phyloP scores from a whole-genome alignment of 2,329 filamentous ascomycete species.

The Fusarium veterinarium region DNA sequence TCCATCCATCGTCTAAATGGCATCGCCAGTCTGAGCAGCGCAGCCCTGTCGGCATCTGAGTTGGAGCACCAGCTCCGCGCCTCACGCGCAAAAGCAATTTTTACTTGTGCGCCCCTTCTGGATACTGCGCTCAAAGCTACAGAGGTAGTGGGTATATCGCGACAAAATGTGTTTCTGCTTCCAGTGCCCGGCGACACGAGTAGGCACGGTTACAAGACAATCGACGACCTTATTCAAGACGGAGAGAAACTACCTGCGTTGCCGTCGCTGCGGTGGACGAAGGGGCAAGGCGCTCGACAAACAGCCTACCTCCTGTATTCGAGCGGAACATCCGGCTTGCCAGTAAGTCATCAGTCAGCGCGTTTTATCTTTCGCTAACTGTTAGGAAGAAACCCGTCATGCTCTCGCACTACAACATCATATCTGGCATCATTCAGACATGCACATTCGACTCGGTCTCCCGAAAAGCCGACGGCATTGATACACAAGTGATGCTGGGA shows the following conservation, averaged over 20 bases:
- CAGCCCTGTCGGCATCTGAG: constrained; percentile 75
- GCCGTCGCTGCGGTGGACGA: constrained; percentile 64
- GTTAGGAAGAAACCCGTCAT: constrained; percentile 79
- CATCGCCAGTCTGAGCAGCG: constrained; percentile 78
- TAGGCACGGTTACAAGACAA: constrained; percentile 65
- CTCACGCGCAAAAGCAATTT: constrained; percentile 74
- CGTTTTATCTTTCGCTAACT: background rate
- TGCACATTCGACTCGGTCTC: constrained; percentile 56
- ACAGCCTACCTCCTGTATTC: constrained; percentile 85
- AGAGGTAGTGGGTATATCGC: constrained; percentile 69
- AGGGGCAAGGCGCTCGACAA: constrained; percentile 73
- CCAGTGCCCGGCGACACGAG: constrained; percentile 63
- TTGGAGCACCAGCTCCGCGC: constrained; percentile 77
- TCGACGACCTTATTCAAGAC: constrained; percentile 72
- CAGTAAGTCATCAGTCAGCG: constrained; percentile 44
- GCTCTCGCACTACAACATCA: constrained; percentile 84
- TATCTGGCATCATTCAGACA: constrained; percentile 76
- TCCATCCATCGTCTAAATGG: constrained; percentile 79
- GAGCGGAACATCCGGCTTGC: constrained; percentile 81
- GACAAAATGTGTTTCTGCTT: constrained; percentile 73
- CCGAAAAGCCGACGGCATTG: constrained; percentile 50
- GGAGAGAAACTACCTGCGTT: constrained; percentile 65
- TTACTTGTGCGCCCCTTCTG: constrained; percentile 76
- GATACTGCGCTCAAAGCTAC: constrained; percentile 72
- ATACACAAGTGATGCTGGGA: constrained; percentile 65